Base-by-base conservation (phyloP, 2,329 filamentous ascomycete species). In the Paramyrothecium roridum region DNA sequence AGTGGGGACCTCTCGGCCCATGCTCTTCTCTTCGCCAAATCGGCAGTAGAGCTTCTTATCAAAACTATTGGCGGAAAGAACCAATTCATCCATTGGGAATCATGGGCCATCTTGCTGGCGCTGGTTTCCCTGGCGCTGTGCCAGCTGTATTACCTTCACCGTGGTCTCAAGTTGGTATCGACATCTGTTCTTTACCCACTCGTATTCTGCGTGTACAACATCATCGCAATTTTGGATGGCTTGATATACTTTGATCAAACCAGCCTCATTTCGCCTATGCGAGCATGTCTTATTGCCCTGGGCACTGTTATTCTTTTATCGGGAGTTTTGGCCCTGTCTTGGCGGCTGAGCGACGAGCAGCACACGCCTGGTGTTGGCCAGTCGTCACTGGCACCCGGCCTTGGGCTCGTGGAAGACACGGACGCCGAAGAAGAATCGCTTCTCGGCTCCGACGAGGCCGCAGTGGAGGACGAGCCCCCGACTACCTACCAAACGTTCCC, bases 181-280 rank as follows among this genome's bases (percentile, higher is more conserved):
- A 98, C 95, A 21, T 96, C 91, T 65, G 89, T 98, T 58, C 81
- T 99, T 62, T 99, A 99, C 73, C 95, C 95, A 6, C 87, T 98
- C 64, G 93, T 98, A 43, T 99, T 99, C 74, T 99, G 95, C 80
- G 86, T 98, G 61, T 99, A 98, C 81, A 99, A 99, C 79, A 96
- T 99, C 67, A 93, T 98, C 67, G 95, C 95, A 61, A 99, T 99
- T 63, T 79, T 98, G 63, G 95, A 99, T 73, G 95, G 95, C 33
- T 81, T 99, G 63, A 96, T 99, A 65, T 99, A 98, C 74, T 99
- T 98, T 76, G 83, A 89, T 64, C 95, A 99, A 73, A 89, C 88
- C 53, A 88, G 91, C 60, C 82, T 90, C 54, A 85, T 99, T 59
- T 86, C 87, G 17, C 80, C 85, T 1, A 74, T 95, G 2, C 87